A percentile compares a stretch with the other conserved stretches of the same genome.
phyloP scores from a whole-genome alignment of 2,329 filamentous ascomycete species.

The Scorias spongiosa region DNA sequence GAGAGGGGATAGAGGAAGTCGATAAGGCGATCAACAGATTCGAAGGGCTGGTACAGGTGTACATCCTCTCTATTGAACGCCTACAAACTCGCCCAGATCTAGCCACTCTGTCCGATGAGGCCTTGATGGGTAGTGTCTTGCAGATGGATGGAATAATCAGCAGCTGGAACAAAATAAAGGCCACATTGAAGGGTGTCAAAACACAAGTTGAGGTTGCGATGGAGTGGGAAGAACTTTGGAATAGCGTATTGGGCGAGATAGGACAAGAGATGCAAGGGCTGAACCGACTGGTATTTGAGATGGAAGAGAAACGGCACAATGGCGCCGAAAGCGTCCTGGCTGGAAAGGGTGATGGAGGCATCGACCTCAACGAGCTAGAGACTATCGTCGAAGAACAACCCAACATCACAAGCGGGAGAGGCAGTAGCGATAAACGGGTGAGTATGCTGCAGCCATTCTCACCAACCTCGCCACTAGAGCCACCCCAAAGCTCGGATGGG shows the following conservation, averaged over 20 bases:
- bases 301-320: slow-evolving; percentile 89
- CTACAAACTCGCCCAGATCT: slow-evolving; percentile 71
- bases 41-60: slow-evolving; percentile 78
- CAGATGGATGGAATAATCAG: slow-evolving; percentile 81
- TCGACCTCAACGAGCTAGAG: slow-evolving; percentile 78
- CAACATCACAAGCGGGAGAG: slow-evolving; percentile 22
- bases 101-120: slow-evolving; percentile 49
- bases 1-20: slow-evolving; percentile 58
- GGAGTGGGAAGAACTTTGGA: slow-evolving; percentile 98
- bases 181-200: slow-evolving; percentile 63
- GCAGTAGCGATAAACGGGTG: slow-evolving; percentile 49
- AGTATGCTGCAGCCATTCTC: slow-evolving; percentile 44
- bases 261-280: slow-evolving; percentile 74
- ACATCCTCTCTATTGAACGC: slow-evolving; percentile 85
- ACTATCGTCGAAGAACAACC: slow-evolving; percentile 86
- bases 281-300: slow-evolving; percentile 75
- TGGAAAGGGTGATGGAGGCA: slow-evolving; percentile 24
- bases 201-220: slow-evolving; percentile 89
- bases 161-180: slow-evolving; percentile 73
- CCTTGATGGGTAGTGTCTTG: slow-evolving; percentile 58
- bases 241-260: slow-evolving; percentile 82
- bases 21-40: slow-evolving; percentile 65
- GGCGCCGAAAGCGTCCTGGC: slow-evolving; percentile 50
- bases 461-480: slow-evolving; percentile 46
- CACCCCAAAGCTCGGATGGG: slow-evolving; percentile 32